Evolutionary conservation across 148 eudicot species (phyloP).

Genomic region (Silene latifolia): DNA sequence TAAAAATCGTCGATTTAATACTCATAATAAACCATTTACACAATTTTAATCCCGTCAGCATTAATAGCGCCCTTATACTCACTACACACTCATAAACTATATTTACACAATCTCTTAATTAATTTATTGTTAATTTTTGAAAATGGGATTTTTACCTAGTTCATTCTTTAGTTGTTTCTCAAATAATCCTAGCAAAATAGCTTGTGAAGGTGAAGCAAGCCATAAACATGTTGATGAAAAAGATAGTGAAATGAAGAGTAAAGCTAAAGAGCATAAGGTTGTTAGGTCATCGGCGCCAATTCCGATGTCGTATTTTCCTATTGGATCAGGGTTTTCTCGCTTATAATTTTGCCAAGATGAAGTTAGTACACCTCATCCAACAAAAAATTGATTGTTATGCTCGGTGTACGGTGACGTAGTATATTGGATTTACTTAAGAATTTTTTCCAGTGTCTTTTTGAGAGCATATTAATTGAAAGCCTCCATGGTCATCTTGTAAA

Average conservation of each 20-base stretch:
- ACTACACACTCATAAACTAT: too few species aligned
- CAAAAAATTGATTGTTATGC: too few species aligned
- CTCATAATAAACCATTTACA: too few species aligned
- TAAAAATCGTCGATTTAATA: too few species aligned
- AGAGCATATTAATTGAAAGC: background rate
- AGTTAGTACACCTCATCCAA: too few species aligned
- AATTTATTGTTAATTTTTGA: too few species aligned
- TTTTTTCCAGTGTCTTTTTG: too few species aligned
- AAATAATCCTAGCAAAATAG: background rate
- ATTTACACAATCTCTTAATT: too few species aligned
- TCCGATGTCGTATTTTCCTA: conserved; percentile 11
- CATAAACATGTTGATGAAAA: background rate
- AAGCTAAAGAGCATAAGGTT: background rate
- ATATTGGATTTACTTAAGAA: too few species aligned
- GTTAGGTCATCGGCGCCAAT: conserved; percentile 12
- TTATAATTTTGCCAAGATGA: background rate
- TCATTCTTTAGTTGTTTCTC: conserved; percentile 4
- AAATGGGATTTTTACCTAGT: background rate
- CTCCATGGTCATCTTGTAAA: background rate
- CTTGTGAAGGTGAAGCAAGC: conserved; percentile 12
- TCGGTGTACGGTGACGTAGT: too few species aligned
- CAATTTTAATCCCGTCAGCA: too few species aligned
- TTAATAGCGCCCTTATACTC: too few species aligned
- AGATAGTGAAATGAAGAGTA: background rate
- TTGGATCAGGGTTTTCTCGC: conserved; percentile 12